phyloP scores from a whole-genome alignment of 2,329 filamentous ascomycete genomes.

The Neofusicoccum sp. region DNA sequence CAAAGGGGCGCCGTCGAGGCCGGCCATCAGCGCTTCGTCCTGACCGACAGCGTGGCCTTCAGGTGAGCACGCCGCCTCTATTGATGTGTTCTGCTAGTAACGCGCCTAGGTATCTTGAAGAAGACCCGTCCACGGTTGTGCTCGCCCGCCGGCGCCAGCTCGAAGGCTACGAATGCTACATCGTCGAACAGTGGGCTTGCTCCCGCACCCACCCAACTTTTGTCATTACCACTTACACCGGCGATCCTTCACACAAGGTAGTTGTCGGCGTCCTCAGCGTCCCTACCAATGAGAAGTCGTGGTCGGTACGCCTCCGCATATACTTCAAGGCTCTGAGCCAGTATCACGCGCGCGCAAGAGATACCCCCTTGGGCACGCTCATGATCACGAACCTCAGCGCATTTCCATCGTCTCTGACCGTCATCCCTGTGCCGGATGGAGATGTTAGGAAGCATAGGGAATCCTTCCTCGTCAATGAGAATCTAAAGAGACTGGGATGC shows the following conservation, averaged over 20 bases:
- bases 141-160: conserved; percentile 72
- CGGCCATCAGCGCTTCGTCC: conserved; percentile 61
- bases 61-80: conserved; percentile 35
- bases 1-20: conserved; percentile 29
- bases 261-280: conserved; percentile 79
- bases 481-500: conserved; percentile 89
- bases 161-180: conserved; percentile 85
- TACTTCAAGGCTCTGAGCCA: conserved; percentile 88
- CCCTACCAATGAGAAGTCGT: conserved; percentile 75
- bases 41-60: conserved; percentile 68
- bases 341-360: conserved; percentile 80
- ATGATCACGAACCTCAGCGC: conserved; percentile 94
- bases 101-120: conserved; percentile 68
- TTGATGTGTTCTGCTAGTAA: background rate
- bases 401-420: conserved; percentile 88
- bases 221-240: conserved; percentile 90
- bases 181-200: conserved; percentile 98
- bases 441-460: conserved; percentile 79
- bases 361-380: conserved; percentile 79
- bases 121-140: conserved; percentile 75
- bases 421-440: conserved; percentile 87
- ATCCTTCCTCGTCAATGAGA: conserved; percentile 90
- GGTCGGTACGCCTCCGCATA: conserved; percentile 76
- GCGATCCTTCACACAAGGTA: conserved; percentile 78
- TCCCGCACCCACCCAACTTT: conserved; percentile 88